Evolutionary conservation across 768 basidiomycete genomes (phyloP).

Genomic region (Asterophora lycoperdoides): DNA sequence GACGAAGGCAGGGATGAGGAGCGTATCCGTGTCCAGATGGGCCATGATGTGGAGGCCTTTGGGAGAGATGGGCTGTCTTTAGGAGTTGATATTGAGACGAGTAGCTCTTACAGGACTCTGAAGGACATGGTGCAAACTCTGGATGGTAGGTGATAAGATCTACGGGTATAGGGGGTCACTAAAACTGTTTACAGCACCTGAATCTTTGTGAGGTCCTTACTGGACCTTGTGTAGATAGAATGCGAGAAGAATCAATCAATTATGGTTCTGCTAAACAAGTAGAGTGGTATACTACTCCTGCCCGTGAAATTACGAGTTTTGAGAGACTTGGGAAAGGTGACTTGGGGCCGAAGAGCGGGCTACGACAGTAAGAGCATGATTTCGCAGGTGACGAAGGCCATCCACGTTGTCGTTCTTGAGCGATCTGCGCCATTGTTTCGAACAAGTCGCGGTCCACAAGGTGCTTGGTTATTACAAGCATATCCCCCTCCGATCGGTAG

Average conservation of each 20-base stretch:
- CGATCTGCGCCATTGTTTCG: constrained; percentile 58
- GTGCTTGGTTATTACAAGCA: constrained; percentile 79
- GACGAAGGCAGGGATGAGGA: constrained; percentile 85
- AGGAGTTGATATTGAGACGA: constrained; percentile 56
- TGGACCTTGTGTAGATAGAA: too few species aligned
- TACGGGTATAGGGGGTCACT: not conserved
- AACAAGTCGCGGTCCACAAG: constrained; percentile 82
- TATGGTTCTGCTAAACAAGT: constrained; percentile 28
- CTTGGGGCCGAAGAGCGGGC: constrained; percentile 31
- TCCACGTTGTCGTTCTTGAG: constrained; percentile 53
- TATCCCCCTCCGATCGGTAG: constrained; percentile 88
- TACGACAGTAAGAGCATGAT: constrained; percentile 51
- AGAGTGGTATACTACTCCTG: constrained; percentile 57
- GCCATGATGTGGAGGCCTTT: constrained; percentile 81
- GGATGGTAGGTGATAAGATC: constrained; percentile 24
- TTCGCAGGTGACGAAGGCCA: constrained; percentile 49
- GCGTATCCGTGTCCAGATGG: constrained; percentile 78
- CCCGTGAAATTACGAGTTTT: constrained; percentile 49
- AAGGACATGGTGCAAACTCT: constrained; percentile 54
- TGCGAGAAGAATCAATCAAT: constrained; percentile 4
- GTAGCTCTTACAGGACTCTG: constrained; percentile 50
- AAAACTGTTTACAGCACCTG: constrained; percentile 7
- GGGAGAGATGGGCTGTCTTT: constrained; percentile 70
- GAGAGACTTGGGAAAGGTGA: constrained; percentile 10
- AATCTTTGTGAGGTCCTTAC: constrained; percentile 2